phyloP scores from a whole-genome alignment of 2,329 filamentous ascomycete genomes.

The Aureobasidium sp. region DNA sequence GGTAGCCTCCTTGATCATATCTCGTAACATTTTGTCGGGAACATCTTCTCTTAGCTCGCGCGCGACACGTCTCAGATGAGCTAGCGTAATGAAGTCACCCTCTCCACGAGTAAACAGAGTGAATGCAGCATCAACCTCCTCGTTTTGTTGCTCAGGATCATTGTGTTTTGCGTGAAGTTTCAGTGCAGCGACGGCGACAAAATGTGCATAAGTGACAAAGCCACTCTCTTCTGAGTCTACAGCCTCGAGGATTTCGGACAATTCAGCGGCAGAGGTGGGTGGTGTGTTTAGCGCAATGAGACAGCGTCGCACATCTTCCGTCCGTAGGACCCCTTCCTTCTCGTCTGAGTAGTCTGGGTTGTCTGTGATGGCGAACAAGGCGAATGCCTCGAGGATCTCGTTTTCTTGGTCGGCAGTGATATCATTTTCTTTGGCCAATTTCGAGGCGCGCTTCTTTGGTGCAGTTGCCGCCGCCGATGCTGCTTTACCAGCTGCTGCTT shows the following conservation, averaged over 20 bases:
- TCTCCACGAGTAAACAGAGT: constrained; percentile 62
- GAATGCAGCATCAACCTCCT: constrained; percentile 77
- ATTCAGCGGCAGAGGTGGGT: constrained; percentile 58
- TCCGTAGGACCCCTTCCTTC: constrained; percentile 45
- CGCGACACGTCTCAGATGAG: constrained; percentile 71
- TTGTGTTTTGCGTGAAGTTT: constrained; percentile 57
- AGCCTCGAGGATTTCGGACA: constrained; percentile 68
- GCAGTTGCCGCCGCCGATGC: constrained; percentile 20
- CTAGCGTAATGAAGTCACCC: constrained; percentile 65
- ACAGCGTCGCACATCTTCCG: constrained; percentile 41
- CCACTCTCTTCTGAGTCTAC: constrained; percentile 79
- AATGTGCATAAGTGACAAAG: constrained; percentile 69
- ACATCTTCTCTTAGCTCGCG: constrained; percentile 77
- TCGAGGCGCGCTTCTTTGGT: constrained; percentile 60
- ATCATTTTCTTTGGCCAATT: constrained; percentile 87
- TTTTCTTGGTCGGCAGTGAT: constrained; percentile 76
- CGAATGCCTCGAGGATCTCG: constrained; percentile 86
- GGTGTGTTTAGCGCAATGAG: constrained; percentile 67
- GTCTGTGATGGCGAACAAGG: constrained; percentile 55
- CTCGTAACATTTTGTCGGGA: constrained; percentile 71
- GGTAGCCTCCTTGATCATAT: constrained; percentile 86
- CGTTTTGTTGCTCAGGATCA: constrained; percentile 42
- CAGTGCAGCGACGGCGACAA: constrained; percentile 81
- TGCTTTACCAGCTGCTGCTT: constrained; percentile 17
- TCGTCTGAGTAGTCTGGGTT: constrained; percentile 53